Evolutionary conservation across 2,329 filamentous ascomycete species (phyloP).

Genomic region (Pseudogymnoascus sp.): DNA sequence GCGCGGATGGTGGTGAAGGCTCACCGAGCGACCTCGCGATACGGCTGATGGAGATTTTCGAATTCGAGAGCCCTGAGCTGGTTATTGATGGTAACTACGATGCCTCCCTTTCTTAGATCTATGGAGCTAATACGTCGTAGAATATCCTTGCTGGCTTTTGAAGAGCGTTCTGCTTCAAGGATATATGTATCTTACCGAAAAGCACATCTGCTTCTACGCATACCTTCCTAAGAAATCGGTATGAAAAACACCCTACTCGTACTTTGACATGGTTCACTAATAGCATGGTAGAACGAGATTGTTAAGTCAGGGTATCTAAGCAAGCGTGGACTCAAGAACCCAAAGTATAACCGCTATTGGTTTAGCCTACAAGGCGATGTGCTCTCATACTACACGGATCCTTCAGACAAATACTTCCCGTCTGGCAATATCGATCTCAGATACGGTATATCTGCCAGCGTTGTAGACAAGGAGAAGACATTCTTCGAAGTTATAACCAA

Average conservation of each 20-base stretch:
- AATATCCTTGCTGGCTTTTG: constrained; percentile 89
- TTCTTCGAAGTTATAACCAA: constrained; percentile 77
- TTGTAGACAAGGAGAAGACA: constrained; percentile 63
- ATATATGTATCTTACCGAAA: constrained; percentile 89
- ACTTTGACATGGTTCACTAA: constrained; percentile 16
- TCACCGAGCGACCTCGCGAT: constrained; percentile 51
- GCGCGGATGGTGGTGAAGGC: constrained; percentile 16
- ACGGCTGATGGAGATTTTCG: constrained; percentile 74
- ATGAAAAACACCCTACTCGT: constrained; percentile 28
- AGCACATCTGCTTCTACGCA: constrained; percentile 93
- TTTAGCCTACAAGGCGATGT: constrained; percentile 89
- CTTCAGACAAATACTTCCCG: constrained; percentile 83
- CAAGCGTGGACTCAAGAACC: constrained; percentile 82
- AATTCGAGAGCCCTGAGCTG: constrained; percentile 72
- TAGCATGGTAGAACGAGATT: constrained; percentile 50
- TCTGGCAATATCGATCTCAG: constrained; percentile 85
- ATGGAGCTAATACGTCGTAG: constrained; percentile 33
- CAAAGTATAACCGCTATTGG: constrained; percentile 85
- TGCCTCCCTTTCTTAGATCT: neutral
- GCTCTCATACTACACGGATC: constrained; percentile 77
- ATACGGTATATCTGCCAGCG: constrained; percentile 78
- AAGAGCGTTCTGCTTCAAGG: constrained; percentile 89
- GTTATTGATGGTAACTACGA: constrained; percentile 60
- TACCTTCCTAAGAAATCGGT: constrained; percentile 91
- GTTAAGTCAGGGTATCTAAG: constrained; percentile 81